Evolutionary conservation across 495 filamentous ascomycete genomes (phyloP).

Genomic region (Podospora fimiseda): DNA sequence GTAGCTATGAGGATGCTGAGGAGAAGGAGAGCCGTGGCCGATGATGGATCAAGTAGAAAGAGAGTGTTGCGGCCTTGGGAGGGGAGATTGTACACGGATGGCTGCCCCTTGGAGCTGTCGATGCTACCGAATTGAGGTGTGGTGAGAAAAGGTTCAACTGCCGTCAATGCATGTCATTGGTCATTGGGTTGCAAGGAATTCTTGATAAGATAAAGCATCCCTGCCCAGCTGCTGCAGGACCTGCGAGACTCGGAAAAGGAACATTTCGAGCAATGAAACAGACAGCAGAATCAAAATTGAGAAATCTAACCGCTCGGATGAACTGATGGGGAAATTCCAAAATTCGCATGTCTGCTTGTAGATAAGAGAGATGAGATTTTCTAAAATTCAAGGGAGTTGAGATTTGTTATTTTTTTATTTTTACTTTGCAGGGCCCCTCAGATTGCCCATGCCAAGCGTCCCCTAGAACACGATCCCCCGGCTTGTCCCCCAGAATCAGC

Average conservation of each 20-base stretch:
- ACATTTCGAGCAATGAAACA: too few relatives aligned
- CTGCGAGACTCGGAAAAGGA: too few relatives aligned
- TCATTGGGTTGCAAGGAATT: too few relatives aligned
- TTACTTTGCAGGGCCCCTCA: too few relatives aligned
- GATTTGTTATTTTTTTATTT: too few relatives aligned
- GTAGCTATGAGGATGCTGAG: slow-evolving; percentile 1
- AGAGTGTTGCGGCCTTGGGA: slow-evolving; percentile 10
- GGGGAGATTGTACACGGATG: slow-evolving; percentile 12
- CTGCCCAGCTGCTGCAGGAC: too few relatives aligned
- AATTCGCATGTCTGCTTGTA: neutral
- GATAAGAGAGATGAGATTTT: neutral
- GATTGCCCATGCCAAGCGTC: neutral
- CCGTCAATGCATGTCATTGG: too few relatives aligned
- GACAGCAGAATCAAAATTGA: neutral
- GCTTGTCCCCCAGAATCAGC: neutral
- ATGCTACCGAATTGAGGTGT: too few relatives aligned
- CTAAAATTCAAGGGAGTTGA: neutral
- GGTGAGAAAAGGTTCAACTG: too few relatives aligned
- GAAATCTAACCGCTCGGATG: neutral
- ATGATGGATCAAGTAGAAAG: neutral
- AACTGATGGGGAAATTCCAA: neutral
- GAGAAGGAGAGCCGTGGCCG: neutral
- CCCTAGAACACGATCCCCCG: neutral
- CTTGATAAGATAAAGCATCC: too few relatives aligned
- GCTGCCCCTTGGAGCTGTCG: neutral